phyloP scores from a whole-genome alignment of 1,284 basidiomycete genomes.

The Apiotrichum gracile region DNA sequence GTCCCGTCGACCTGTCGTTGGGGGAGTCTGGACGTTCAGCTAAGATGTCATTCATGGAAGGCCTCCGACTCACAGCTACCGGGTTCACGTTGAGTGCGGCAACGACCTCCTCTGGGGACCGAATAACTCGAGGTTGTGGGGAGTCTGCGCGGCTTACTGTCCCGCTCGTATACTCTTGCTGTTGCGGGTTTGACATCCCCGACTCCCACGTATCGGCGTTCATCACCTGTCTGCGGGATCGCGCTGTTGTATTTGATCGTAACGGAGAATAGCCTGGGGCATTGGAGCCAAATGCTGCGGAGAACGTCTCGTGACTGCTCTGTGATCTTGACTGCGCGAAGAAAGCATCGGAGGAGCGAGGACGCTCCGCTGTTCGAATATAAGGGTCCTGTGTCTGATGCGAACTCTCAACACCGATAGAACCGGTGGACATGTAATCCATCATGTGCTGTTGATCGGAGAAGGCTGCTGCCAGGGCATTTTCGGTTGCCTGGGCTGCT shows the following conservation, averaged over 20 bases:
- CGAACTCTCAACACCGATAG: neutral
- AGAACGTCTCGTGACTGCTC: neutral
- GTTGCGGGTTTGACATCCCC: neutral
- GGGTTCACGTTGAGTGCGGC: slow-evolving; percentile 2
- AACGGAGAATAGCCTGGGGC: neutral
- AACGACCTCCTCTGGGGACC: slow-evolving; percentile 5
- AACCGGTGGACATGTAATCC: neutral
- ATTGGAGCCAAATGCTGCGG: too few relatives aligned
- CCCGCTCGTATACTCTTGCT: neutral
- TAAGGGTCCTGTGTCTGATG: neutral
- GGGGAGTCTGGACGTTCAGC: neutral
- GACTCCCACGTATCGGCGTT: slow-evolving; percentile 8
- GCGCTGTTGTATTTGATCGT: neutral
- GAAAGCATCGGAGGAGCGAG: neutral
- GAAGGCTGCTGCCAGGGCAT: slow-evolving; percentile 5
- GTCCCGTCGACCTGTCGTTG: neutral
- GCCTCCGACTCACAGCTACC: neutral
- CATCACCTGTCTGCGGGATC: neutral
- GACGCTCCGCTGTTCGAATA: neutral
- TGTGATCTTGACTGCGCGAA: neutral
- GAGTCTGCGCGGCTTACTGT: slow-evolving; percentile 5
- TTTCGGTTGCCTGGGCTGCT: neutral
- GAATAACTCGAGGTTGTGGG: neutral
- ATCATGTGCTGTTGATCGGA: neutral
- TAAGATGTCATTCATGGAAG: neutral